These are phyloP conservation scores for Biancaea sappan DNA, from an alignment of 306 rosid genomes.

Conservation along the genomic window DNA sequence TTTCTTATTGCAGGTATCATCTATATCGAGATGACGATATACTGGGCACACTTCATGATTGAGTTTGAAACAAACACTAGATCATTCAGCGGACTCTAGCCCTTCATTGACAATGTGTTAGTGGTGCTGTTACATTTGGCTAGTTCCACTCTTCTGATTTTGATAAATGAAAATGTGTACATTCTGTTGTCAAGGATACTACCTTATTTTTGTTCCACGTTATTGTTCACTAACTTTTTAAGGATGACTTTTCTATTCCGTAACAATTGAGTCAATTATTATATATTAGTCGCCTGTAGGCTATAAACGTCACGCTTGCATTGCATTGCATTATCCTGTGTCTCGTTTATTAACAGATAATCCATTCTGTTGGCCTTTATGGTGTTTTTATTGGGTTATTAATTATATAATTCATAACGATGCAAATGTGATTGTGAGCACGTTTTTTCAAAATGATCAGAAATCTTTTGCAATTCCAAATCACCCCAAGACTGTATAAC, in stretches of 20 bases:
- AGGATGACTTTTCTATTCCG: not conserved
- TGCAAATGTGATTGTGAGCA: not conserved
- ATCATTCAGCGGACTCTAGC: not conserved
- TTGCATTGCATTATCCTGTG: no score
- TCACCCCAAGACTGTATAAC: not conserved
- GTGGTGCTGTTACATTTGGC: conserved; percentile 26
- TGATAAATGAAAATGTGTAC: not conserved
- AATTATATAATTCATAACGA: not conserved
- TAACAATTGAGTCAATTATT: not conserved
- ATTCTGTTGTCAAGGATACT: conserved; percentile 9
- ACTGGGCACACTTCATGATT: conserved; percentile 57
- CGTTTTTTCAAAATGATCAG: not conserved
- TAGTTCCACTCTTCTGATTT: conserved; percentile 24
- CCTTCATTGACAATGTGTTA: not conserved
- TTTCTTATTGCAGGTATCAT: conserved; percentile 45
- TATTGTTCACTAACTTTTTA: not conserved
- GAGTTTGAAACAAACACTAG: conserved; percentile 10
- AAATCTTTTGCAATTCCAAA: no score
- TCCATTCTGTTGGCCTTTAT: not conserved
- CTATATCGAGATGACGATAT: conserved; percentile 57
- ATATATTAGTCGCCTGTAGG: not conserved
- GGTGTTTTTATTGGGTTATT: not conserved
- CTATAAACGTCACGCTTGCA: not conserved
- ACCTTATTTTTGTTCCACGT: not conserved
- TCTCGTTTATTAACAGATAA: no score